Conservation (phyloP, 371 early-diverging fungal species). For the Mucor piriformis region DNA sequence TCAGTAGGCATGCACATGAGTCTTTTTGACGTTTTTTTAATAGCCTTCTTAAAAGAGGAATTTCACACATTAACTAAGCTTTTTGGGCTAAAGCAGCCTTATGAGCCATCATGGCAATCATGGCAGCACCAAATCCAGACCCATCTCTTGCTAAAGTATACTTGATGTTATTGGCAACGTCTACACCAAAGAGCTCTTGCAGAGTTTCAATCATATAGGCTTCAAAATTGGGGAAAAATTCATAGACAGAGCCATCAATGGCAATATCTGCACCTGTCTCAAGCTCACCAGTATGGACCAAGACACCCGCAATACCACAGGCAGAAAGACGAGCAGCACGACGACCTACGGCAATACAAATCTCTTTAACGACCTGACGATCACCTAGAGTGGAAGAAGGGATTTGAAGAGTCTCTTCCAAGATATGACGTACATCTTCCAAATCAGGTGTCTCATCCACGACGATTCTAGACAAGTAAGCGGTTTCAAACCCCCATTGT, state of each 20-base stretch:
- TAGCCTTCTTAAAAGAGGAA: too few species aligned
- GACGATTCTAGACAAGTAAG: conserved; percentile 88
- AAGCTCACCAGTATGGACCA: conserved; percentile 53
- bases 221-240: conserved; percentile 86
- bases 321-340: conserved; percentile 88
- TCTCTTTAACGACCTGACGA: conserved; percentile 75
- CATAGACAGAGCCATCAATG: conserved; percentile 91
- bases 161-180: conserved; percentile 23
- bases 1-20: too few species aligned
- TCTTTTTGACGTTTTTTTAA: too few species aligned
- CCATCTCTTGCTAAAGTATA: conserved; percentile 45
- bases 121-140: conserved; percentile 52
- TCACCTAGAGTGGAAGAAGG: conserved; percentile 75
- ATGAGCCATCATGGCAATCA: conserved; percentile 50
- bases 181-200: conserved; percentile 68
- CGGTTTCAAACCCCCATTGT: conserved; percentile 84
- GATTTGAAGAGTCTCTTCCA: conserved; percentile 72
- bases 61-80: too few species aligned
- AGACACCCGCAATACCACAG: conserved; percentile 65
- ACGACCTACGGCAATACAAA: conserved; percentile 79
- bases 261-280: conserved; percentile 47
- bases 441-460: conserved; percentile 71
- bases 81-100: conserved; percentile 9
- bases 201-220: conserved; percentile 68
- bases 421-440: conserved; percentile 66